These are phyloP conservation scores for Salix dunnii DNA, from an alignment of 345 rosid species.

Conservation along the genomic window DNA sequence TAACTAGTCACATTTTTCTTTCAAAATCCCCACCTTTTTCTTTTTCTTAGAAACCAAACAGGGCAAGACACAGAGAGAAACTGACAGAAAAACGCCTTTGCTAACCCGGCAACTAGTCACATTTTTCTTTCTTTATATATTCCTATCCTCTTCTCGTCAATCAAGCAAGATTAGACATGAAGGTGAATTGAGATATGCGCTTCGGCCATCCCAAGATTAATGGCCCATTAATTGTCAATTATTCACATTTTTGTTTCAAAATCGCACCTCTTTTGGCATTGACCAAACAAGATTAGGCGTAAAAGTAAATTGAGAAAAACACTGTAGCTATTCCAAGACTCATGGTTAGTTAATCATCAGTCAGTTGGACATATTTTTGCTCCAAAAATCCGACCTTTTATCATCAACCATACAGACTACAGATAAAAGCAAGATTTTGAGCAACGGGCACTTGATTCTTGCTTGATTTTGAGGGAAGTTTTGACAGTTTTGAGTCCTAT, in stretches of 20 bases:
- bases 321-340: background rate
- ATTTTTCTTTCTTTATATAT: background rate
- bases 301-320: background rate
- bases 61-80: background rate
- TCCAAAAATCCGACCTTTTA: constrained; percentile 7
- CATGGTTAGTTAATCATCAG: background rate
- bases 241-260: background rate
- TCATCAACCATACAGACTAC: constrained; percentile 1
- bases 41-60: constrained; percentile 10
- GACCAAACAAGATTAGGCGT: background rate
- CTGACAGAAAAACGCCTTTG: background rate
- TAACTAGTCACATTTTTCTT: background rate
- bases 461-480: background rate
- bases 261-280: background rate
- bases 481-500: constrained; percentile 11
- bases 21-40: constrained; percentile 7
- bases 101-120: background rate
- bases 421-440: background rate
- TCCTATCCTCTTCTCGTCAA: background rate
- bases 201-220: background rate
- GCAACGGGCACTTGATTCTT: constrained; percentile 1
- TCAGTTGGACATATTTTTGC: background rate
- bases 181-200: background rate
- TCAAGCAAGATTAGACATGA: background rate
- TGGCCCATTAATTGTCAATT: background rate